Percentiles rank a stretch among this genome's conserved stretches.
Conservation (phyloP, 129 eudicot species). For the Flaveria ramosissima region DNA sequence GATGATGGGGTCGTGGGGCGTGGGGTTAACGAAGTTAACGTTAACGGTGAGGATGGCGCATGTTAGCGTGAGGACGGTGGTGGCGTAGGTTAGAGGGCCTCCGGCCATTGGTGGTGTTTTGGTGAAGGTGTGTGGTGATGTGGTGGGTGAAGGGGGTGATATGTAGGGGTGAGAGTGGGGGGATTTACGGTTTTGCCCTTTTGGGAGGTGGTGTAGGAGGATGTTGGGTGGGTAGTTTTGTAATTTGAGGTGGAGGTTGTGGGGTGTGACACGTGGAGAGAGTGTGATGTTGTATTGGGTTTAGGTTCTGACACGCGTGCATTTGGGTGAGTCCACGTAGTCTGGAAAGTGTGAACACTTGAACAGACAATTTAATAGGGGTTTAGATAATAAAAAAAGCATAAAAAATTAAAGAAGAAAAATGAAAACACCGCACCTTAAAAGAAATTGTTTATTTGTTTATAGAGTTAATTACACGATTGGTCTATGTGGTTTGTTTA, state of each 20-base stretch:
- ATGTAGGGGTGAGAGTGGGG: neutral
- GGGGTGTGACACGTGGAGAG: conserved; percentile 24
- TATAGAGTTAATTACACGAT: no score
- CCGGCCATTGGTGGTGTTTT: conserved; percentile 25
- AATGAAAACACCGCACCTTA: no score
- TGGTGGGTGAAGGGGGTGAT: neutral
- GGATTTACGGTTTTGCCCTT: conserved; percentile 19
- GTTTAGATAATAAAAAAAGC: neutral
- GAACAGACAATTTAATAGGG: neutral
- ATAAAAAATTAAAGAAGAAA: no score
- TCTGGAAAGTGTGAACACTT: neutral
- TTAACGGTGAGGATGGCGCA: conserved; percentile 29
- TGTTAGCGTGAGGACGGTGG: conserved; percentile 34
- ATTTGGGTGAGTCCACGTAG: neutral
- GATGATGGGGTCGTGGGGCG: conserved; percentile 38
- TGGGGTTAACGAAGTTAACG: neutral
- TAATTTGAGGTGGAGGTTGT: conserved; percentile 13
- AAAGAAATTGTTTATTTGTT: no score
- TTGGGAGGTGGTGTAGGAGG: neutral
- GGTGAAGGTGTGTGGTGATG: neutral
- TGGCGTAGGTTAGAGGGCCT: conserved; percentile 40
- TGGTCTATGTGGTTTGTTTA: no score
- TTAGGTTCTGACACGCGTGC: conserved; percentile 26
- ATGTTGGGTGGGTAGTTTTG: neutral
- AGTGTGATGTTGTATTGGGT: conserved; percentile 2